These are phyloP conservation scores for Nakaseomyces glabratus DNA, from an alignment of 1,139 yeast species.

Conservation along the genomic window DNA sequence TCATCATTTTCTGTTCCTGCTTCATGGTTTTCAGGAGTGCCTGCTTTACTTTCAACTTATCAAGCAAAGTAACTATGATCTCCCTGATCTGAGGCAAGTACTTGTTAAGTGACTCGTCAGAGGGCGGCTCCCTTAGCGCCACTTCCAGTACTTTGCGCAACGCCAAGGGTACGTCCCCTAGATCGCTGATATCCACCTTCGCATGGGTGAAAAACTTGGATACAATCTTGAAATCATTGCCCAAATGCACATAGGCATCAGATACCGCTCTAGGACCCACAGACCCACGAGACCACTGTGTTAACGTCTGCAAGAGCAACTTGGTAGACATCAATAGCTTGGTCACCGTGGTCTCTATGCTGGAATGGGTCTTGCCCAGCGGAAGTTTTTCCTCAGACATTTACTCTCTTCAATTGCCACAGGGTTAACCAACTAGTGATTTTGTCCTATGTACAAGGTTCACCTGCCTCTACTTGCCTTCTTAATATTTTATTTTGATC, in stretches of 20 bases:
- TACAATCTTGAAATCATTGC: constrained; percentile 87
- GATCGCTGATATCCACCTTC: constrained; percentile 59
- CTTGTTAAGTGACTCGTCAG: constrained; percentile 71
- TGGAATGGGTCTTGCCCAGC: constrained; percentile 27
- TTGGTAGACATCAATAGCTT: constrained; percentile 80
- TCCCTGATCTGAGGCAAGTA: constrained; percentile 81
- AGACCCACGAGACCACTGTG: constrained; percentile 80
- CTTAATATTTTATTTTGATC: no score
- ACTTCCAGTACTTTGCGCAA: constrained; percentile 72
- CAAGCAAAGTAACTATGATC: constrained; percentile 73
- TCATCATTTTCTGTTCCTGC: constrained; percentile 16
- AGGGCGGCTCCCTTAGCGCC: constrained; percentile 78
- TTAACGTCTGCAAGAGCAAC: constrained; percentile 71
- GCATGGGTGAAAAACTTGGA: constrained; percentile 62
- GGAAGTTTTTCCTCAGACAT: constrained; percentile 4
- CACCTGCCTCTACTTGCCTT: no score
- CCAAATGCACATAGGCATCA: constrained; percentile 83
- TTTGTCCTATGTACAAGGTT: no score
- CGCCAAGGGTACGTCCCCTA: constrained; percentile 70
- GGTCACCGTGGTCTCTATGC: constrained; percentile 78
- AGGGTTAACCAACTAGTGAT: no score
- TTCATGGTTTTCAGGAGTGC: constrained; percentile 35
- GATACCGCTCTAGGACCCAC: constrained; percentile 82
- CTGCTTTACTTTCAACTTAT: constrained; percentile 76
- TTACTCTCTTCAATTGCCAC: constrained; percentile 3